phyloP scores from a whole-genome alignment of 2,329 filamentous ascomycete genomes.

The Coccinonectria pachysandricola region DNA sequence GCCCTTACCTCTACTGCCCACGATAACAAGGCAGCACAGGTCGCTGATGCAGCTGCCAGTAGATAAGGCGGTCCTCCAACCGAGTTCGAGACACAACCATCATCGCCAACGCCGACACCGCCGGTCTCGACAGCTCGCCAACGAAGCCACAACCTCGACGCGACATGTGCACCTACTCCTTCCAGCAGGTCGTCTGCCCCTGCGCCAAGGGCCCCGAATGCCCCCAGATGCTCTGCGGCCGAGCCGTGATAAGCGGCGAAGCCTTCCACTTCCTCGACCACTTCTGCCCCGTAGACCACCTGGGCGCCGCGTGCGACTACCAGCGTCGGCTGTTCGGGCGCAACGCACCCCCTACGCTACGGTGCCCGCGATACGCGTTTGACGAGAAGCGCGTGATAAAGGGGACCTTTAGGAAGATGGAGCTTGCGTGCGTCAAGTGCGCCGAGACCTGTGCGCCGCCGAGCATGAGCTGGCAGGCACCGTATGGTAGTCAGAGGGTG shows the following conservation, averaged over 20 bases:
- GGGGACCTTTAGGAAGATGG: slow-evolving; percentile 14
- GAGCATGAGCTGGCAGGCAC: slow-evolving; percentile 17
- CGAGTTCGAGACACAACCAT: too few species aligned
- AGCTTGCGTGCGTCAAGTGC: slow-evolving; percentile 17
- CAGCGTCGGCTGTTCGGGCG: slow-evolving; percentile 17
- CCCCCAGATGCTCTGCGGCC: slow-evolving; percentile 14
- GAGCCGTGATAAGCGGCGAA: slow-evolving; percentile 13
- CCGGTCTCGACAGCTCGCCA: too few species aligned
- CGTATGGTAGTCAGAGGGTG: too few species aligned
- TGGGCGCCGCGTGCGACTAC: slow-evolving; percentile 19
- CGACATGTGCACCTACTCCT: slow-evolving; percentile 18
- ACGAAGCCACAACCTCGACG: not conserved
- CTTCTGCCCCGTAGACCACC: slow-evolving; percentile 17
- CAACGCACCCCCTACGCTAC: slow-evolving; percentile 12
- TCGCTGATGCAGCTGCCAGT: too few species aligned
- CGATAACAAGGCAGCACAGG: too few species aligned
- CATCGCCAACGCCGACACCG: too few species aligned
- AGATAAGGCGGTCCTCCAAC: too few species aligned
- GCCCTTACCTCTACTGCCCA: too few species aligned
- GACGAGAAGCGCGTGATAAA: slow-evolving; percentile 19
- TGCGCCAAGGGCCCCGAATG: slow-evolving; percentile 19
- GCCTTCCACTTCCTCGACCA: slow-evolving; percentile 16
- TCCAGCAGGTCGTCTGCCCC: slow-evolving; percentile 18
- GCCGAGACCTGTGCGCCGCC: slow-evolving; percentile 19
- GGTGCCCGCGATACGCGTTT: slow-evolving; percentile 16